Conservation (phyloP, 257 asterid genomes). For the Marsdenia floribunda region DNA sequence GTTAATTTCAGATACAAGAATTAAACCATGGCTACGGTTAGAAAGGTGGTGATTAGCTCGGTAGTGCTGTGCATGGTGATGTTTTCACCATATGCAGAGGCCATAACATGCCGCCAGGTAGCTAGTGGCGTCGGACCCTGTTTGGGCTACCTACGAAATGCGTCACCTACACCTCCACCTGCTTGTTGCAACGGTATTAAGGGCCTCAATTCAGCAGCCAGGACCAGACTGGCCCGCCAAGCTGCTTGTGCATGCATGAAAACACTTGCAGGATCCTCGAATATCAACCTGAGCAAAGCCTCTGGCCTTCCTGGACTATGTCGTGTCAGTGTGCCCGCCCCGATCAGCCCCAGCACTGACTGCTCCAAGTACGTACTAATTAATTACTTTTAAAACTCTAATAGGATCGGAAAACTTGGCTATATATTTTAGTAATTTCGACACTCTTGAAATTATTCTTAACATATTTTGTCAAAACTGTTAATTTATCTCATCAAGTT, state of each 20-base stretch:
- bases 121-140: conserved; percentile 8
- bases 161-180: too few species aligned
- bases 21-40: background rate
- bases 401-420: too few species aligned
- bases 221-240: conserved; percentile 11
- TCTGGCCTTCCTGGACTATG: conserved; percentile 47
- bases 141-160: conserved; percentile 10
- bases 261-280: background rate
- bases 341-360: conserved; percentile 49
- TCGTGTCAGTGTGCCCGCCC: conserved; percentile 45
- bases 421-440: too few species aligned
- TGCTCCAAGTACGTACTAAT: conserved; percentile 44
- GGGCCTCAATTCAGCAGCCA: conserved; percentile 2
- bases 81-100: conserved; percentile 3
- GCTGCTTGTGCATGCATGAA: conserved; percentile 18
- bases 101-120: conserved; percentile 13
- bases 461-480: too few species aligned
- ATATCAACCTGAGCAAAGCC: conserved; percentile 27
- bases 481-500: too few species aligned
- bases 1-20: too few species aligned
- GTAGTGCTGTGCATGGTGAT: conserved; percentile 13
- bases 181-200: conserved; percentile 20
- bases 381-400: too few species aligned
- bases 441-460: too few species aligned
- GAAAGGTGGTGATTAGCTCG: background rate